These are phyloP conservation scores for Chrysoporthe cubensis DNA, from an alignment of 2,329 filamentous ascomycete genomes.

Conservation along the genomic window DNA sequence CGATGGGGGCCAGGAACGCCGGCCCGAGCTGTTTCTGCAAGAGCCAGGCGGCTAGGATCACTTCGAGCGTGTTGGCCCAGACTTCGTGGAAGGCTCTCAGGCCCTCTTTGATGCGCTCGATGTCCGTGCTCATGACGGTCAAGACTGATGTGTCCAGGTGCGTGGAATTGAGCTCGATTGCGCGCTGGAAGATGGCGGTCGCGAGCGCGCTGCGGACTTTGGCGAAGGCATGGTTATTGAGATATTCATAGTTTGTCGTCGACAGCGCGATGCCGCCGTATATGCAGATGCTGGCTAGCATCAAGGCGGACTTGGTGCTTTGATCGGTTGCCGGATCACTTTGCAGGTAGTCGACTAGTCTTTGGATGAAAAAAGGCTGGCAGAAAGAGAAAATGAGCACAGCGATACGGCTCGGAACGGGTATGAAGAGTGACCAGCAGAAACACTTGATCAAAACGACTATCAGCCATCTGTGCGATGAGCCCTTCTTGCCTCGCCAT, in stretches of 20 bases:
- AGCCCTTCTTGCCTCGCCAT: neutral
- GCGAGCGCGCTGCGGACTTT: slow-evolving; percentile 36
- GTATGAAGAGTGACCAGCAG: slow-evolving; percentile 33
- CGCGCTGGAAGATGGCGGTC: slow-evolving; percentile 40
- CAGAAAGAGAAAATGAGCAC: slow-evolving; percentile 45
- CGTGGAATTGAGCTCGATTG: slow-evolving; percentile 33
- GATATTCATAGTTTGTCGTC: slow-evolving; percentile 39
- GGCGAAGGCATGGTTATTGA: slow-evolving; percentile 31
- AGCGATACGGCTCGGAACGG: slow-evolving; percentile 42
- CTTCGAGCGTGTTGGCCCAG: slow-evolving; percentile 31
- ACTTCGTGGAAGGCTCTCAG: slow-evolving; percentile 24
- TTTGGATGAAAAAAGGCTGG: slow-evolving; percentile 48
- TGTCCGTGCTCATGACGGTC: slow-evolving; percentile 34
- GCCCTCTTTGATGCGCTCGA: slow-evolving; percentile 33
- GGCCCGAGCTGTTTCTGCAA: slow-evolving; percentile 25
- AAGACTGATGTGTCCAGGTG: slow-evolving; percentile 25
- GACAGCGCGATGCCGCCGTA: slow-evolving; percentile 41
- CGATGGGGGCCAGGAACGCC: slow-evolving; percentile 18
- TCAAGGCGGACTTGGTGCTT: slow-evolving; percentile 38
- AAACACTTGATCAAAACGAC: slow-evolving; percentile 33
- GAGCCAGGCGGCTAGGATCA: slow-evolving; percentile 26
- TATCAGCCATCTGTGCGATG: slow-evolving; percentile 33
- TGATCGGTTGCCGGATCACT: slow-evolving; percentile 24
- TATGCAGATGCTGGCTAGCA: slow-evolving; percentile 38
- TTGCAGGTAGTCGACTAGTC: slow-evolving; percentile 41